These are phyloP conservation scores for Phallus indusiatus DNA, from an alignment of 768 basidiomycete genomes.

Conservation along the genomic window DNA sequence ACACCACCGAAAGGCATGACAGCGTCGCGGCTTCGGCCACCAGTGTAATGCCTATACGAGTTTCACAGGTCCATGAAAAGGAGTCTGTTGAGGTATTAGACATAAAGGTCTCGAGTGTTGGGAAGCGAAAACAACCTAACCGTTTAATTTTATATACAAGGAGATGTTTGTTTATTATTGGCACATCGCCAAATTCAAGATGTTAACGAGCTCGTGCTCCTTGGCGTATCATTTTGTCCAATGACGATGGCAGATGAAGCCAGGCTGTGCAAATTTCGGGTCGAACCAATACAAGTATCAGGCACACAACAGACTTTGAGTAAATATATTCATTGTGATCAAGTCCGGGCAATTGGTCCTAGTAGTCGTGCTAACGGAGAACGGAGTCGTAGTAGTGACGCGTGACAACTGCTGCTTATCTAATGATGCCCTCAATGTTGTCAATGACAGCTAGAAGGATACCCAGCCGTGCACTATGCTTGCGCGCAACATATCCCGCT, in stretches of 20 bases:
- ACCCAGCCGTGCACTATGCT: slow-evolving; percentile 1
- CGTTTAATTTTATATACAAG: too few species aligned
- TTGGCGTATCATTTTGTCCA: too few species aligned
- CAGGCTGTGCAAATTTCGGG: too few species aligned
- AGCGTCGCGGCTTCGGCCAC: slow-evolving; percentile 17
- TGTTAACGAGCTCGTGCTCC: too few species aligned
- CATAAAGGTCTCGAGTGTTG: background rate
- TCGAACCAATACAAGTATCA: too few species aligned
- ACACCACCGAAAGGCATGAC: slow-evolving; percentile 16
- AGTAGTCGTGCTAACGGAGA: too few species aligned
- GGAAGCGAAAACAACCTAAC: background rate
- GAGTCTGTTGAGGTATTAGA: background rate
- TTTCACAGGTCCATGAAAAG: slow-evolving; percentile 14
- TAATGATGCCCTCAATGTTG: background rate
- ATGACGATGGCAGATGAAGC: too few species aligned
- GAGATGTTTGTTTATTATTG: too few species aligned
- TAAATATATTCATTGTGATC: too few species aligned
- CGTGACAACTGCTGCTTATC: background rate
- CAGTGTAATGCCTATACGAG: slow-evolving; percentile 18
- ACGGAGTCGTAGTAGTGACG: background rate
- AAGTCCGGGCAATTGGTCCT: too few species aligned
- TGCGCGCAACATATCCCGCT: background rate
- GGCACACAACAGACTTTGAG: too few species aligned
- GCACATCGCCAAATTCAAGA: too few species aligned
- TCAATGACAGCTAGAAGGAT: background rate